Base-by-base conservation (phyloP, 2,329 filamentous ascomycete genomes). In the Neurospora sp. region DNA sequence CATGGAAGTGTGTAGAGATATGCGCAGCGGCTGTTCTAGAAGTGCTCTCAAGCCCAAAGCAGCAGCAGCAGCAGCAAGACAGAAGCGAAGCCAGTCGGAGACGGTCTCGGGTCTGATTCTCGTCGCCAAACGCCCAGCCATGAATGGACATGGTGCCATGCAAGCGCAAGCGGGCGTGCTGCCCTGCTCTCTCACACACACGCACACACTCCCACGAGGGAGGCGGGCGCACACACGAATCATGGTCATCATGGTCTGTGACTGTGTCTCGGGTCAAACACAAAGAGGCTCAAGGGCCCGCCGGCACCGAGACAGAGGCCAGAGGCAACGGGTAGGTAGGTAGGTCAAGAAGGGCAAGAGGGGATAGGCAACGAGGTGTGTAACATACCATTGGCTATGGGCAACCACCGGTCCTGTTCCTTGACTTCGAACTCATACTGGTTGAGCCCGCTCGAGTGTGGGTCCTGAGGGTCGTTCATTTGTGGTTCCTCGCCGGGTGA, bases 321-420 rank as follows among this genome's bases (percentile, higher is more conserved):
- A 75, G 46, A 52, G 46, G 11, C 46, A 52, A 12, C 77, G 76
- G 75, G 74, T 78, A 73, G 78, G 81, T 80, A 83, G 83, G 85
- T 86, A 85, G 85, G 83, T 69, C 84, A 81, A 81, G 75, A 75
- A 72, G 74, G 74, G 75, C 75, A 75, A 74, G 72, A 77, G 75
- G 76, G 74, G 77, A 74, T 74, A 75, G 52, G 52, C 52, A 57
- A 62, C 52, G 52, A 62, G 52, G 28, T 62, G 52, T 62, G 52
- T 77, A 82, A 96, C 96, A 88, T 88, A 99, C 96, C 96, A 93
- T 99, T 99, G 84, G 96, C 96, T 88, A 99, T 99, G 81, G 96
- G 96, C 81, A 99, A 88, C 96, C 96, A 99, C 87, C 96, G 87
- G 84, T 99, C 96, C 84, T 99, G 96, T 84, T 99, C 96, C 87